Base-by-base conservation (phyloP, 345 rosid species). In the Eucalyptus regnans region DNA sequence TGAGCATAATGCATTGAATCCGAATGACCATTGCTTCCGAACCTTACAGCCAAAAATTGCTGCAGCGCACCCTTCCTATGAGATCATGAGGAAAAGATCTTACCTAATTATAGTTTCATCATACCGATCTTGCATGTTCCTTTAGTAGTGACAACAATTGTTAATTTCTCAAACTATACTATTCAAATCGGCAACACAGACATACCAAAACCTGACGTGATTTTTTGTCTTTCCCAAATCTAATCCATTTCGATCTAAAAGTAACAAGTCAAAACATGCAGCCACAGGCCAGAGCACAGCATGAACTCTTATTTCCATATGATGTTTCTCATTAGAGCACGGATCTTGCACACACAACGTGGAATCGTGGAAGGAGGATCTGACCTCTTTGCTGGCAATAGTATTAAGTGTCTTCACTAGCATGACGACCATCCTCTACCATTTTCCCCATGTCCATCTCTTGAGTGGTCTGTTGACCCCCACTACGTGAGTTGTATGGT, bases 401-500 rank as follows among this genome's bases (percentile, higher is more conserved):
- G 29, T 29, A 62, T 62, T 62, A 29, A 14, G 87, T 87, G 90
- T 89, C 49, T 50, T 81, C 41, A 27, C 25, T 22, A 16, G 8
- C 58, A 12, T 43, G 87, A 4, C 54, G 79, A 84, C 89, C 91
- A 88, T 86, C 90, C 90, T 89, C 89, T 89, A 91, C 90, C 81
- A 52, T 89, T 89, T 93, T 18, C 83, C 83, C 86, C 49, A 88
- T 54, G 50, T 93, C 94, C 52, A 87, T 92, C 92, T 94, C 96
- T 51, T 91, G 92, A 49, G 96, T 93, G 33, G 87, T 91, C 29
- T 80, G 95, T 56, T 87, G 91, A 31, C 92, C 97, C 90, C 95
- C 98, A 3, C 94, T 94, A 91, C 94, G 95, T 25, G 98, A 94
- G 87, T 93, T 93, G 46, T 94, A 95, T 62, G 94, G 95, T 84